These are phyloP conservation scores for Sphagnum fallax DNA, from an alignment of 228 moss, liverwort and hornwort species.

Conservation along the genomic window DNA sequence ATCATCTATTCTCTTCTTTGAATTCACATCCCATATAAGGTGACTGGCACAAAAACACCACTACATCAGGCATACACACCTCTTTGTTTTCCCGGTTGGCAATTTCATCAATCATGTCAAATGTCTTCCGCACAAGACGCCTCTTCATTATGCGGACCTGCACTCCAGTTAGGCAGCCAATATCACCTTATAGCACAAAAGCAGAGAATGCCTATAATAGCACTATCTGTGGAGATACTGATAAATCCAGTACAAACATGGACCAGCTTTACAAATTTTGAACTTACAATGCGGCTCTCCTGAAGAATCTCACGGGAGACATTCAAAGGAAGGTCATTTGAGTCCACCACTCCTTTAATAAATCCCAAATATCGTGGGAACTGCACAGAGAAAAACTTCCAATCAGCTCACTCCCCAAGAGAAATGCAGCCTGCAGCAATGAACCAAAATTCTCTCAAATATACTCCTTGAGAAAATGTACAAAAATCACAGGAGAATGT, in stretches of 20 bases:
- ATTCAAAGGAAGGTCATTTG: conserved; percentile 92
- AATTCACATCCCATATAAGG: too few relatives aligned
- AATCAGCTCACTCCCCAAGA: too few relatives aligned
- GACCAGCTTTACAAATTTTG: not conserved
- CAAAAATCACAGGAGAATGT: too few relatives aligned
- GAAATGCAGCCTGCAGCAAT: too few relatives aligned
- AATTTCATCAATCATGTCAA: conserved; percentile 90
- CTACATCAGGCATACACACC: conserved; percentile 19
- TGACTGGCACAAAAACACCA: too few relatives aligned
- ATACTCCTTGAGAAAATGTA: too few relatives aligned
- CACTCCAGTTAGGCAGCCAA: not conserved
- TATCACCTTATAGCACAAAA: too few relatives aligned
- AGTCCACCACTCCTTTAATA: conserved; percentile 94
- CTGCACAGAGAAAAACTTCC: conserved; percentile 25
- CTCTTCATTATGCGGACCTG: conserved; percentile 99
- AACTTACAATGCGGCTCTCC: conserved; percentile 90
- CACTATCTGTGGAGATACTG: too few relatives aligned
- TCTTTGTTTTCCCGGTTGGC: conserved; percentile 75
- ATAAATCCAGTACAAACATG: too few relatives aligned
- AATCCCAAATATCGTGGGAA: conserved; percentile 90
- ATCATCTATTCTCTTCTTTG: too few relatives aligned
- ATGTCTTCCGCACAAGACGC: conserved; percentile 85
- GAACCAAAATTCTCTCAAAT: too few relatives aligned
- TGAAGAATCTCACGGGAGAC: conserved; percentile 94
- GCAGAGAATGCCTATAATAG: too few relatives aligned